A percentile compares a stretch with the other conserved stretches of the same genome.
Conservation (phyloP, 805 yeast genomes). For the Cyberlindnera japonica region DNA sequence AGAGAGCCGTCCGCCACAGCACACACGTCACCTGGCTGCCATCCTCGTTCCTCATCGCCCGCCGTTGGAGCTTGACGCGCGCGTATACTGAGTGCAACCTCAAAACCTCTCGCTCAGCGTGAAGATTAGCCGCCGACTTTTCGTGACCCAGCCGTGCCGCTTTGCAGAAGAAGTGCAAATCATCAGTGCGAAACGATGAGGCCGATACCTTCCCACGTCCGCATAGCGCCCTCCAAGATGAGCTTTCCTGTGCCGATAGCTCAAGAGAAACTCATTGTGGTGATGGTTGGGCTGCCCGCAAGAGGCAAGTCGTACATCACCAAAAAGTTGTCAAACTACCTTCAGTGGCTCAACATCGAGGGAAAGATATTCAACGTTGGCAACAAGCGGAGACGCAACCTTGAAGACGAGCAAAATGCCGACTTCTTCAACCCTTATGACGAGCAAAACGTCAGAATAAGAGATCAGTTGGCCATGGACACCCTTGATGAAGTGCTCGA, state of each 20-base stretch:
- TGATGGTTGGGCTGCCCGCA: slow-evolving; percentile 74
- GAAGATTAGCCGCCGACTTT: too few relatives aligned
- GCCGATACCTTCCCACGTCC: not conserved
- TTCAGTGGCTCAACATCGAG: slow-evolving; percentile 62
- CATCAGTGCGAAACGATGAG: too few relatives aligned
- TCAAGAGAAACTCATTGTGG: slow-evolving; percentile 49
- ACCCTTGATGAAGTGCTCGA: slow-evolving; percentile 38
- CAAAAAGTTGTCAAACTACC: slow-evolving; percentile 55
- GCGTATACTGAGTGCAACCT: too few relatives aligned
- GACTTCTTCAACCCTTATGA: slow-evolving; percentile 39
- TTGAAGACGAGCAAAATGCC: slow-evolving; percentile 17
- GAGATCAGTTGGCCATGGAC: slow-evolving; percentile 46
- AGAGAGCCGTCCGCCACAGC: too few relatives aligned
- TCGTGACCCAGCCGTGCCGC: too few relatives aligned
- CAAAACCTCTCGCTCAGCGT: too few relatives aligned
- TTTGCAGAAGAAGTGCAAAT: too few relatives aligned
- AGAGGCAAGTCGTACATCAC: slow-evolving; percentile 70
- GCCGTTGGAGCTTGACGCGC: too few relatives aligned
- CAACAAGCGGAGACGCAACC: slow-evolving; percentile 47
- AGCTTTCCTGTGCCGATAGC: slow-evolving; percentile 2
- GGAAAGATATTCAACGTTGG: slow-evolving; percentile 69
- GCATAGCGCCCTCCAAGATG: not conserved
- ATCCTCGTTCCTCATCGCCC: too few relatives aligned
- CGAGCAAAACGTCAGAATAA: slow-evolving; percentile 31
- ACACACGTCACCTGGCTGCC: too few relatives aligned